Percentiles rank a stretch among this genome's conserved stretches.
These are phyloP conservation scores for Haplosporangium sp. DNA, from an alignment of 371 early-diverging fungal genomes.

Conservation along the genomic window DNA sequence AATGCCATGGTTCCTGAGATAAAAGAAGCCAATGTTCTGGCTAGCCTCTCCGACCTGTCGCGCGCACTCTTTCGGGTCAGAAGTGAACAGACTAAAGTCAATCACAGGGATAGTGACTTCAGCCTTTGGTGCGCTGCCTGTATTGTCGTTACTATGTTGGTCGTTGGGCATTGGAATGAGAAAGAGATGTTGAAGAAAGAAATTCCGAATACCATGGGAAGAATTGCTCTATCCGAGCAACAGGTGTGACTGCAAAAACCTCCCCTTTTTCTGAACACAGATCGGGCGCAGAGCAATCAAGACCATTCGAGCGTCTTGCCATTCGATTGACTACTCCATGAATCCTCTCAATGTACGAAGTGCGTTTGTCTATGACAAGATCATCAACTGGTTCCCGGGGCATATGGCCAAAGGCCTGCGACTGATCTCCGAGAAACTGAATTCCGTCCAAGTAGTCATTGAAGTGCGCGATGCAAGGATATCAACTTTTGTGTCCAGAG, in stretches of 20 bases:
- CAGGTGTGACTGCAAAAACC: too few relatives aligned
- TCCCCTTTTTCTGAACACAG: too few relatives aligned
- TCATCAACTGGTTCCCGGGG: constrained; percentile 95
- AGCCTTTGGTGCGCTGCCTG: neutral
- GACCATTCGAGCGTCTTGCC: too few relatives aligned
- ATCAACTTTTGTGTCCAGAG: constrained; percentile 23
- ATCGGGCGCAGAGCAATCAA: too few relatives aligned
- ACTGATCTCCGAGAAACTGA: constrained; percentile 76
- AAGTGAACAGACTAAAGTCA: constrained; percentile 60
- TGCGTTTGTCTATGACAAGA: constrained; percentile 70
- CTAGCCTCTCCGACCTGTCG: constrained; percentile 62
- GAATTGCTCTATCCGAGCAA: too few relatives aligned
- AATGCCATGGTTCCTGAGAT: constrained; percentile 69
- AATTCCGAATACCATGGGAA: too few relatives aligned
- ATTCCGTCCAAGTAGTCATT: constrained; percentile 86
- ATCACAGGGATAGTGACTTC: constrained; percentile 60
- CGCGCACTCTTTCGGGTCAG: constrained; percentile 55
- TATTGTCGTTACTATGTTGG: neutral
- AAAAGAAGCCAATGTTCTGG: constrained; percentile 72
- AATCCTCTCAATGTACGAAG: constrained; percentile 38
- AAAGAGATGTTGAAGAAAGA: neutral
- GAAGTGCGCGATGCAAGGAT: constrained; percentile 92
- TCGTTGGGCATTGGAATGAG: neutral
- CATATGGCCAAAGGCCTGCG: constrained; percentile 93
- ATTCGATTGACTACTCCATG: constrained; percentile 8